These are phyloP conservation scores for Athelia sp. DNA, from an alignment of 1,284 basidiomycete genomes.

Conservation along the genomic window DNA sequence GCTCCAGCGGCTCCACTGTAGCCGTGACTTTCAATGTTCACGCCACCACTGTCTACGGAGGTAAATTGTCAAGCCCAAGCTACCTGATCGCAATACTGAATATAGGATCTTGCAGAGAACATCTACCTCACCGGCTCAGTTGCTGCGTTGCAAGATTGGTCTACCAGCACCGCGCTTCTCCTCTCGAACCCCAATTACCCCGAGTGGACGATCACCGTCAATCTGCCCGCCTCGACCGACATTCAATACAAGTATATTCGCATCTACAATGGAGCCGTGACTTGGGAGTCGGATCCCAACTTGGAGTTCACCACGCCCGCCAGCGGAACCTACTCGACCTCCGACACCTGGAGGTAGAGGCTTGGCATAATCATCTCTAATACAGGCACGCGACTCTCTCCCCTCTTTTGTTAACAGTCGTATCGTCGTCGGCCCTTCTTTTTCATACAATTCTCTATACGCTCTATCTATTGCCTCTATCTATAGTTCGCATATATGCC, in stretches of 20 bases:
- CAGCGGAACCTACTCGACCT: conserved; percentile 30
- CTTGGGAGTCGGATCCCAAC: conserved; percentile 65
- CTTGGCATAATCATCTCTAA: neutral
- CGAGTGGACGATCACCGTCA: conserved; percentile 63
- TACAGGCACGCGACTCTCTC: no score
- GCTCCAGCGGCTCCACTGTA: conserved; percentile 35
- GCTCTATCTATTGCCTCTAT: neutral
- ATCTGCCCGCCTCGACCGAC: conserved; percentile 43
- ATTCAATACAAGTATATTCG: conserved; percentile 73
- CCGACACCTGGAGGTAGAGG: conserved; percentile 35
- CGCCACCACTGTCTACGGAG: conserved; percentile 55
- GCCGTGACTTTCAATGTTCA: conserved; percentile 61
- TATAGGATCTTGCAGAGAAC: conserved; percentile 41
- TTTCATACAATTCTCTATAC: neutral
- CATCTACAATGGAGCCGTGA: conserved; percentile 49
- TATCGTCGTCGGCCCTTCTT: no score
- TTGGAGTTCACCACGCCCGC: conserved; percentile 37
- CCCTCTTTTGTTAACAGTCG: no score
- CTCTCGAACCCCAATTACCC: conserved; percentile 60
- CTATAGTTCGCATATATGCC: no score
- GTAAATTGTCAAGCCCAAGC: conserved; percentile 26
- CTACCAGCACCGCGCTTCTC: conserved; percentile 50
- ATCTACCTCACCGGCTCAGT: conserved; percentile 69
- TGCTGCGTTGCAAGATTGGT: conserved; percentile 57
- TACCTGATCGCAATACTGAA: neutral